Base-by-base conservation (phyloP, 2,329 filamentous ascomycete species). In the Elsinoe australis region DNA sequence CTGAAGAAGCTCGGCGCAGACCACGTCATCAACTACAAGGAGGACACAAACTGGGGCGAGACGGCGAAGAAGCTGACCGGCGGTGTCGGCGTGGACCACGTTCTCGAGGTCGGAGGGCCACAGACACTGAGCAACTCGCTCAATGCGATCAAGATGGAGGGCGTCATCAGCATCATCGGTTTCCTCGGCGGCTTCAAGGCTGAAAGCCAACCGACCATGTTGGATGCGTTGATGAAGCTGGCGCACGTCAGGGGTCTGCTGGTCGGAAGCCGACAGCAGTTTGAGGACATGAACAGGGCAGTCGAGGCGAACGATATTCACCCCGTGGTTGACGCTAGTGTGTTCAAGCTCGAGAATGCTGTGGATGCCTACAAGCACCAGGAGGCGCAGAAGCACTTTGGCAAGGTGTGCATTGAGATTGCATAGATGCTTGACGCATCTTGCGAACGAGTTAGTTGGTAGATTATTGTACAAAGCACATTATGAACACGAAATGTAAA, bases 81-180 rank as follows among this genome's bases (percentile, higher is more conserved):
- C 0, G 72, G 72, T 12, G 57, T 56, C 1, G 82, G 82, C 9
- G 75, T 82, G 5, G 74, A 84, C 55, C 70, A 80, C 52, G 66
- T 85, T 31, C 58, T 83, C 31, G 82, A 86, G 56, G 74, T 84
- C n/a, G 82, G 78, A 9, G 82, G 82, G 0, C 69, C 76, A 0
- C 71, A 69, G n/a, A 83, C 80, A 0, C 70, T 85, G 53, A 56
- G 65, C 2, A 71, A 82, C 58, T 73, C 70, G 14, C 54, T 69
- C 19, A 58, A 59, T 31, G 64, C 63, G 18, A 57, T 65, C 47
- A 56, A 55, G 46, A 69, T 71, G 22, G 77, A 79, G 53, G 77
- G 76, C 26, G 63, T 77, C 10, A 74, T 76, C 54, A 69, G 61
- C 51, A 70, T 79, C 50, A 78, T 79, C 49, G 77, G 77, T 1